Base-by-base conservation (phyloP, 2,329 filamentous ascomycete genomes). In the Fusarium verrucosum region DNA sequence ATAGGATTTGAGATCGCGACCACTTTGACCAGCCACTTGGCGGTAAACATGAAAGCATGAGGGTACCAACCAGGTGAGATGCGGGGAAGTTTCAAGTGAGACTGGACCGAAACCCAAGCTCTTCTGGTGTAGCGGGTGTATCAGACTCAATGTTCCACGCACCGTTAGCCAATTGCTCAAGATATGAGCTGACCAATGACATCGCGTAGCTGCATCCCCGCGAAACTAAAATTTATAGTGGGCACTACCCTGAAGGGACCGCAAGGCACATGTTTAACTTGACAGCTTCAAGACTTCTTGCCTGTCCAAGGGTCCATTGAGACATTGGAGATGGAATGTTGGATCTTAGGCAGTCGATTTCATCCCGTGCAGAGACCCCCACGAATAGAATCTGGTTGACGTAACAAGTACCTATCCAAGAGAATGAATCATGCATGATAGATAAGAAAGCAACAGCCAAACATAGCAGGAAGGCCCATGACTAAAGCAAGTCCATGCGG, bases 71-170 rank as follows among this genome's bases (percentile, higher is more conserved):
- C 58, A 58, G 46, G 35, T 51, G 50, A 67, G 53, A 57, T 58
- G 62, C 67, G 66, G 62, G 53, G 58, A 57, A 62, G 35, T 54
- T 64, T 41, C 44, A 58, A 46, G 38, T 50, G 44, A 56, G 41
- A 58, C 51, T 33, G 30, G 57, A 44, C 46, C 33, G 41, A 19
- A 32, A 44, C 22, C 59, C 28, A 26, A 58, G 35, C 30, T 23
- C 20, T 35, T 36, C 28, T 58, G 52, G 43, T 49, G 37, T 49
- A 41, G 45, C 17, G 26, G 42, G 25, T 40, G 25, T 65, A 56
- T 52, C 53, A 65, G 42, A 32, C 32, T 42, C 49, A 10, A 35
- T 47, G 45, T 45, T 56, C 51, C 42, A 50, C 43, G 35, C 13
- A 59, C 62, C 25, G 41, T 46, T 49, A 45, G 43, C 40, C 38